Base-by-base conservation (phyloP, 139 green algal genomes). In the Nannochloris sp. region DNA sequence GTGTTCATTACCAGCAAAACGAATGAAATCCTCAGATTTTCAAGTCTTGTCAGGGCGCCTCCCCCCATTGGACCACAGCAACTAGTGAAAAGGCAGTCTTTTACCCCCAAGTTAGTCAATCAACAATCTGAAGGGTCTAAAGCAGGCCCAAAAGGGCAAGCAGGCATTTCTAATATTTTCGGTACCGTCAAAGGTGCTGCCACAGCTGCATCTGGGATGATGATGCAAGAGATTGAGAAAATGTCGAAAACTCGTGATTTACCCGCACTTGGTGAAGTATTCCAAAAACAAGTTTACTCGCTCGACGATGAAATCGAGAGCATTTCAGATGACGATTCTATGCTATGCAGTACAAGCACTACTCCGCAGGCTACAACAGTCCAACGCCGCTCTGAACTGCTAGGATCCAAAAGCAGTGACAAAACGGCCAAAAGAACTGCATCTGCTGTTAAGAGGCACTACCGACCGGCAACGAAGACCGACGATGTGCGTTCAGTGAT, bases 371-470 rank as follows among this genome's bases (percentile, higher is more conserved):
- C 34, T 40, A 40, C 34, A 0, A 40, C 34, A 40, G 34, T 40
- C 9, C 34, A 40, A 40, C 34, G 34, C 34, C 34, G 34, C 34
- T 12, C 34, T 40, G 34, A 40, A 40, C 8, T 40, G 8, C 34
- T 40, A 40, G 34, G 34, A 36, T 19, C 34, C 34, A 40, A 40
- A 11, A 40, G 34, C 8, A 40, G 7, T 40, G 34, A 40, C 8
- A 40, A 40, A 40, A 53, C n/a, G 11, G 18, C 46, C 11, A 66
- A 29, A 31, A 72, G 76, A 40, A 76, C 66, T 4, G 63, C 74
- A 4, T 70, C 60, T 10, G 70, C 69, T 15, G 73, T 83, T 25
- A 73, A 75, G 36, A 53, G 62, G 4, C 61, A 67, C 14, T 83
- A 83, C 27, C 75, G 76, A 10, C 9, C 23, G 51, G 16, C 34